Conservation (phyloP, 495 filamentous ascomycete species). For the Aspergillus sclerotiicarbonarius region DNA sequence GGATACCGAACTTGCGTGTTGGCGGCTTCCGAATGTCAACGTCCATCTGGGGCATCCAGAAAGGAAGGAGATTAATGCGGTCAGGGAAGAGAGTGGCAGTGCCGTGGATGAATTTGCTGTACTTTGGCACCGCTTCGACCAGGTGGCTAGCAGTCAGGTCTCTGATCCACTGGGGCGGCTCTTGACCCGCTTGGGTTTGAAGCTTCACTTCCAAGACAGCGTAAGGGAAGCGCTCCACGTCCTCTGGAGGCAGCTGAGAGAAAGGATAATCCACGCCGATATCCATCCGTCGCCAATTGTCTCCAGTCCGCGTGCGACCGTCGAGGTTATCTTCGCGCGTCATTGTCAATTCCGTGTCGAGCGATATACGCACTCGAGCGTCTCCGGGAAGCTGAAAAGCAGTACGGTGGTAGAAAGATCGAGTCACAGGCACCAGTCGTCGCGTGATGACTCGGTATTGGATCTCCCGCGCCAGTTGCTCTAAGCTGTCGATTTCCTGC, state of each 20-base stretch:
- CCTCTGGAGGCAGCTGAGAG: conserved; percentile 77
- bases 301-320: conserved; percentile 68
- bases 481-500: conserved; percentile 84
- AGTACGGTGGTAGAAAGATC: conserved; percentile 96
- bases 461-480: conserved; percentile 85
- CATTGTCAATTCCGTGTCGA: conserved; percentile 96
- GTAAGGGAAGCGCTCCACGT: conserved; percentile 91
- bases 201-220: conserved; percentile 97
- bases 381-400: conserved; percentile 97
- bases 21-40: conserved; percentile 93
- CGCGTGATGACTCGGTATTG: conserved; percentile 89
- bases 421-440: conserved; percentile 77
- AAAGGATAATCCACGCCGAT: conserved; percentile 97
- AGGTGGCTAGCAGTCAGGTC: conserved; percentile 89
- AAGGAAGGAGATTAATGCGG: conserved; percentile 87
- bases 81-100: conserved; percentile 81
- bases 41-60: conserved; percentile 98
- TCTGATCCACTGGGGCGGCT: conserved; percentile 93
- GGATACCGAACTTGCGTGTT: conserved; percentile 83
- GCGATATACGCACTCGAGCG: conserved; percentile 91
- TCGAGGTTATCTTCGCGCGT: conserved; percentile 92
- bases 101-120: conserved; percentile 99
- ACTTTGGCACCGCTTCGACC: conserved; percentile 97
- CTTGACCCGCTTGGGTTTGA: conserved; percentile 95
- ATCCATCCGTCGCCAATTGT: conserved; percentile 96